A percentile compares a stretch with the other conserved stretches of the same genome.
Conservation (phyloP, 1,284 basidiomycete genomes). For the Hypsizygus ulmarius region DNA sequence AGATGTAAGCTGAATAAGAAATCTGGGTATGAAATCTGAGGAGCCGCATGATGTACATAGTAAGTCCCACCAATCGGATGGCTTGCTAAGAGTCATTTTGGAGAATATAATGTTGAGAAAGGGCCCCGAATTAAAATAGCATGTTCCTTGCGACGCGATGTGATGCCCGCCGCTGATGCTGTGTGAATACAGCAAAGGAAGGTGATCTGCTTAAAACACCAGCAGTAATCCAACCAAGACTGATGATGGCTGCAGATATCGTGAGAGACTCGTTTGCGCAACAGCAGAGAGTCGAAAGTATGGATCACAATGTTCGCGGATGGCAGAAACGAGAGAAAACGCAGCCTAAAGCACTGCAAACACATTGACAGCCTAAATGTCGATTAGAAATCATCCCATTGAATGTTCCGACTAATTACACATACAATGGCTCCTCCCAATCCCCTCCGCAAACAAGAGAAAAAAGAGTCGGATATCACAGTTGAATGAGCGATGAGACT, state of each 20-base stretch:
- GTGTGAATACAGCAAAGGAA: background rate
- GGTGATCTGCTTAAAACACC: slow-evolving; percentile 36
- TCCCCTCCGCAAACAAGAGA: slow-evolving; percentile 32
- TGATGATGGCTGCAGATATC: slow-evolving; percentile 41
- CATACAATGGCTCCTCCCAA: slow-evolving; percentile 46
- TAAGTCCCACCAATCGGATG: slow-evolving; percentile 54
- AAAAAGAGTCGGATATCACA: slow-evolving; percentile 23
- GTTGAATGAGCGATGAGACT: background rate
- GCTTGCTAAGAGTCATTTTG: slow-evolving; percentile 33
- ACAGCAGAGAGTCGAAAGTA: slow-evolving; percentile 61
- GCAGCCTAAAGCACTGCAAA: slow-evolving; percentile 56
- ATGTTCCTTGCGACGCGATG: slow-evolving; percentile 56
- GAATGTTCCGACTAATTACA: slow-evolving; percentile 11
- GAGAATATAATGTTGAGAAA: slow-evolving; percentile 5
- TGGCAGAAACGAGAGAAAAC: slow-evolving; percentile 43
- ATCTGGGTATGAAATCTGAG: slow-evolving; percentile 8
- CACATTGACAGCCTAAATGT: slow-evolving; percentile 44
- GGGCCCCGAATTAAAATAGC: slow-evolving; percentile 50
- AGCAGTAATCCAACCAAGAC: slow-evolving; percentile 54
- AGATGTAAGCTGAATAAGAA: slow-evolving; percentile 50
- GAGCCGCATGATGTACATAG: background rate
- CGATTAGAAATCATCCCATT: background rate
- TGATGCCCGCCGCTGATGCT: slow-evolving; percentile 44
- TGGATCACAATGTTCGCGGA: slow-evolving; percentile 61
- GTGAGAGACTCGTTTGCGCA: slow-evolving; percentile 51